These are phyloP conservation scores for Alternaria consortialis DNA, from an alignment of 2,329 filamentous ascomycete genomes.

Conservation along the genomic window DNA sequence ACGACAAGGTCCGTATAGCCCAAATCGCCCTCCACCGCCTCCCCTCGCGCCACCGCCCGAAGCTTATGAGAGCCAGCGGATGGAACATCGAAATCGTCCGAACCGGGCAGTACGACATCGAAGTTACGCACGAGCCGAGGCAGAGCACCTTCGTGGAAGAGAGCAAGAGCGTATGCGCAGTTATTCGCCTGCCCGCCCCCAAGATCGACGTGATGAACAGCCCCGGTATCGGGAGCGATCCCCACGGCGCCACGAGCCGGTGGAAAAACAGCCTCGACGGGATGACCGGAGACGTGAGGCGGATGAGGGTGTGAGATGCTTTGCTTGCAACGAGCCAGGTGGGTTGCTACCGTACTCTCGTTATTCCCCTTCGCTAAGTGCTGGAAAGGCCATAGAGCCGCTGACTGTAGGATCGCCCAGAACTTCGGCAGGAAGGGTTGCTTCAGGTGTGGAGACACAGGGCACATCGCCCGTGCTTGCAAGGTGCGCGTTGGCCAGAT, in stretches of 20 bases:
- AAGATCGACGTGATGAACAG: not conserved
- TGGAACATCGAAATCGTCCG: not conserved
- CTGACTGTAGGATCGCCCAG: not conserved
- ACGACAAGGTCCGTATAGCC: conserved; percentile 11
- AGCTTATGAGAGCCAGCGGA: not conserved
- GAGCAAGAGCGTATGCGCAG: not conserved
- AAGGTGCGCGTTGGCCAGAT: not conserved
- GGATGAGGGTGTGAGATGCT: not conserved
- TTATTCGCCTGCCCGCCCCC: conserved; percentile 7
- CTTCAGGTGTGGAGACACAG: not conserved
- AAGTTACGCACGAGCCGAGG: not conserved
- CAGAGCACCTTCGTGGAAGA: not conserved
- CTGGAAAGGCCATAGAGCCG: not conserved
- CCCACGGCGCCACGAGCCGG: not conserved
- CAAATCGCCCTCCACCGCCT: conserved; percentile 16
- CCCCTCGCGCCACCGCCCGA: conserved; percentile 2
- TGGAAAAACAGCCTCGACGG: not conserved
- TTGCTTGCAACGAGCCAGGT: not conserved
- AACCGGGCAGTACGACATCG: not conserved
- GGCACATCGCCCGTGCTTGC: not conserved
- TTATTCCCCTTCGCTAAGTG: not conserved
- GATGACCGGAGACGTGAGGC: not conserved
- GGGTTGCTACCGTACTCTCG: not conserved
- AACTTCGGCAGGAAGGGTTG: not conserved
- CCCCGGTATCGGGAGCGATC: not conserved